Base-by-base conservation (phyloP, 2,329 filamentous ascomycete genomes). In the Ciborinia camelliae region DNA sequence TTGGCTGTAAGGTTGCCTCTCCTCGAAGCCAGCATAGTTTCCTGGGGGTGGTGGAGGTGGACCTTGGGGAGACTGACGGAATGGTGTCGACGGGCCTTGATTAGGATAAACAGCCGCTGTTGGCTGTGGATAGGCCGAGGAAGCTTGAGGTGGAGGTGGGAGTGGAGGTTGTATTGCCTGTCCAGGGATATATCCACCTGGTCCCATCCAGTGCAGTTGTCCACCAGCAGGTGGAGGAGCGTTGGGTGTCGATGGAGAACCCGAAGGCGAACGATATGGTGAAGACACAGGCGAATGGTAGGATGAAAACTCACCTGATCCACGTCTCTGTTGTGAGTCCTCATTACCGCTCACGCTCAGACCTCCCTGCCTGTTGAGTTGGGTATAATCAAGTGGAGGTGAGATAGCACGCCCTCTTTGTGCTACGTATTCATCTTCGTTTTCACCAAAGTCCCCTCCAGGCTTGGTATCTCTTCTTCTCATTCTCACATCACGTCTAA, bases 401-500 rank as follows among this genome's bases (percentile, higher is more conserved):
- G 58, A 48, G 10, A 66, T 65, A 18, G 70, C 69, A 41, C 73
- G 77, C 47, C 77, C 75, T 64, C 75, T 74, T 26, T 77, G 75
- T 20, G 72, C 35, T 12, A 12, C 61, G 66, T 85, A 88, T 8
- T 85, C 84, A n/a, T 91, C 87, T 28, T 90, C 86, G 6, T 80
- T 79, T 59, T 80, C 81, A 18, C 79, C 78, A 55, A 75, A 77
- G 55, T 80, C 79, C 52, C 79, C 78, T 57, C 80, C 80, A 14
- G 81, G 79, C 78, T 94, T 93, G 67, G 84, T 84, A 66, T 92
- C 90, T 45, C 92, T 87, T 74, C 91, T 89, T 77, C 92, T 88
- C 90, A 97, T 96, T 65, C 92, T 88, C 8, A 96, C 91, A 78
- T 98, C 95, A 68, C 95, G 90, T 64, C 95, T 87, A 73, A 99